Base-by-base conservation (phyloP, 495 filamentous ascomycete genomes). In the Barbatosphaeria neglecta region DNA sequence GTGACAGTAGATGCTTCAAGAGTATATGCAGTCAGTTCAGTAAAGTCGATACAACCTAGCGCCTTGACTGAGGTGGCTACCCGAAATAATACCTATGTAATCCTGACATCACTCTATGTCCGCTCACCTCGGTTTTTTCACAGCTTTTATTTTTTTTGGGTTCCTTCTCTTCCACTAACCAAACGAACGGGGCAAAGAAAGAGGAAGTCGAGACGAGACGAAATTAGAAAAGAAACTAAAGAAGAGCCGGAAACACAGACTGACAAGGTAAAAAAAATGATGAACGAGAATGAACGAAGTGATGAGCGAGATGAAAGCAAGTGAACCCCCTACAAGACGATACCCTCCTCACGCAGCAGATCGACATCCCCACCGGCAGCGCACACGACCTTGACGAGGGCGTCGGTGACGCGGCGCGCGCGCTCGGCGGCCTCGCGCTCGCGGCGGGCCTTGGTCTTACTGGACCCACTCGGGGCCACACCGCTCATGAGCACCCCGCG, bases 381-480 rank as follows among this genome's bases (percentile, higher is more conserved):
- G 49, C 76, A 64, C 13, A 95, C 79, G 33, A 82, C 87, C 57
- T 77, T 74, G 40, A 83, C 57, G 20, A 87, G 83, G 35, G 80
- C 81, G 59, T 90, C 79, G 51, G 78, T 82, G 50, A 94, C 58
- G 67, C 80, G 81, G 56, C 86, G 67, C 53, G 83, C 75, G 64
- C 79, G 79, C 59, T 97, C 92, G 40, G 70, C 68, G 10, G 87
- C 87, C 68, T 93, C 89, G 56, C 83, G 79, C 67, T 96, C 92
- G 48, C 92, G 68, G 37, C 90, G 67, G 40, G 87, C 88, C 58
- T 95, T 96, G 22, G 92, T 98, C 74, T 97, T 96, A 43, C 79
- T 84, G 53, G 80, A 86, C 28, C 92, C 92, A 43, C 80, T 85
- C 13, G 92, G 92, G 43, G 92, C 92, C 9, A 98, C 92, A 6